Evolutionary conservation across 1,284 basidiomycete genomes (phyloP).

Genomic region (Cutaneotrichosporon arboriforme): DNA sequence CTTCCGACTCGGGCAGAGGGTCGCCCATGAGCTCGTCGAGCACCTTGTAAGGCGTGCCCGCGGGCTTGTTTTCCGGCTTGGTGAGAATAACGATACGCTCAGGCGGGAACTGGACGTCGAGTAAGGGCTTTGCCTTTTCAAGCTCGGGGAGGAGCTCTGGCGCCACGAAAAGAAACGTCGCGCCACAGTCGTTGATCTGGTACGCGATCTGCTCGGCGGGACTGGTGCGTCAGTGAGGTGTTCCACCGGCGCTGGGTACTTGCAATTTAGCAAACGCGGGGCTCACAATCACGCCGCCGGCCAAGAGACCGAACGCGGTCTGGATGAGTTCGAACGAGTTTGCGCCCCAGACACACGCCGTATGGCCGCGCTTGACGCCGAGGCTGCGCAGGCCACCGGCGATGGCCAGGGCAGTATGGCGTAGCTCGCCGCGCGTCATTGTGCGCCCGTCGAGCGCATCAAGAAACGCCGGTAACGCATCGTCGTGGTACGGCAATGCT

Average conservation of each 20-base stretch:
- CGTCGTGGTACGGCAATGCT: conserved; percentile 27
- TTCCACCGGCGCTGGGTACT: conserved; percentile 12
- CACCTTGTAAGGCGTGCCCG: conserved; percentile 7
- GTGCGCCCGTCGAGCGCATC: conserved; percentile 59
- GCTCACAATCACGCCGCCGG: conserved; percentile 31
- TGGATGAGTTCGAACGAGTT: conserved; percentile 63
- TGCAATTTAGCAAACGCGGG: conserved; percentile 40
- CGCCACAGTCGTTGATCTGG: conserved; percentile 53
- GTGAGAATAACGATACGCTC: conserved; percentile 31
- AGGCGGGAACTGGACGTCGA: conserved; percentile 8
- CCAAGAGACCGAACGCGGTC: conserved; percentile 55
- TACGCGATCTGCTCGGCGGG: conserved; percentile 40
- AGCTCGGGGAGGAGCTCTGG: conserved; percentile 52
- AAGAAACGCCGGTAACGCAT: conserved; percentile 56
- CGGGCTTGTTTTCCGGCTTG: not conserved
- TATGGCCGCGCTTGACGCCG: conserved; percentile 31
- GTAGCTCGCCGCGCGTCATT: conserved; percentile 57
- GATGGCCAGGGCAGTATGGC: conserved; percentile 57
- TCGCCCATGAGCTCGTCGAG: conserved; percentile 10
- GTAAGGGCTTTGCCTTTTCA: conserved; percentile 23
- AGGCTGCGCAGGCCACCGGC: conserved; percentile 52
- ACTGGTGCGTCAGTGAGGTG: not conserved
- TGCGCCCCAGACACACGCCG: conserved; percentile 40
- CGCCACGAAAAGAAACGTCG: conserved; percentile 55
- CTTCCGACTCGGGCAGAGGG: conserved; percentile 8